These are phyloP conservation scores for Claviceps pazoutovae DNA, from an alignment of 2,329 filamentous ascomycete species.

Conservation along the genomic window DNA sequence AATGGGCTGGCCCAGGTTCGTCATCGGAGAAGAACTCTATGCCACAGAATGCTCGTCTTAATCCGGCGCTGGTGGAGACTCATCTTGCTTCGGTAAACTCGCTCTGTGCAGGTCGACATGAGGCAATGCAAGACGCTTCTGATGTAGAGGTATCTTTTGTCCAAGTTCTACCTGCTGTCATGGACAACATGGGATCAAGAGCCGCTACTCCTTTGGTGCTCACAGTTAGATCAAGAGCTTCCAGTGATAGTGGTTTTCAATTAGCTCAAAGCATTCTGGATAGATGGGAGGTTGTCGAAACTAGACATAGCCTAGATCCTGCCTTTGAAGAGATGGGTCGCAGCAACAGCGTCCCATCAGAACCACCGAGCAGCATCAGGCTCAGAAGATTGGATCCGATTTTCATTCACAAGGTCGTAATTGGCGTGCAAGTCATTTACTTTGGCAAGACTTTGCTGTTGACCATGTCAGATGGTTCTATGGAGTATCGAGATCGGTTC, in stretches of 20 bases:
- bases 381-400: constrained; percentile 56
- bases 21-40: constrained; percentile 41
- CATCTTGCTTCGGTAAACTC: constrained; percentile 45
- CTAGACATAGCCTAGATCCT: constrained; percentile 52
- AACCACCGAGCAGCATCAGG: constrained; percentile 19
- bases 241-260: constrained; percentile 41
- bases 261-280: constrained; percentile 62
- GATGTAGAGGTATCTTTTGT: constrained; percentile 58
- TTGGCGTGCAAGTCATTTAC: constrained; percentile 54
- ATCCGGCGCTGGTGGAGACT: constrained; percentile 38
- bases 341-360: constrained; percentile 35
- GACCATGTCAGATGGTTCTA: constrained; percentile 63
- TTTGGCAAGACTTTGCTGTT: constrained; percentile 60
- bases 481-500: constrained; percentile 66
- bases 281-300: constrained; percentile 67
- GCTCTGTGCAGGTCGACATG: constrained; percentile 33
- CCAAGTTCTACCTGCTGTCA: constrained; percentile 54
- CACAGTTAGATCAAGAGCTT: constrained; percentile 53
- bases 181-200: constrained; percentile 44
- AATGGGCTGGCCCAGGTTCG: constrained; percentile 48
- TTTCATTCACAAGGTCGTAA: constrained; percentile 54
- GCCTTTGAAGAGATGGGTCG: constrained; percentile 67
- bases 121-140: constrained; percentile 31
- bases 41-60: constrained; percentile 31
- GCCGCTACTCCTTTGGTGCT: constrained; percentile 49